These are phyloP conservation scores for Penicillium sp. DNA, from an alignment of 2,329 filamentous ascomycete genomes.

Conservation along the genomic window DNA sequence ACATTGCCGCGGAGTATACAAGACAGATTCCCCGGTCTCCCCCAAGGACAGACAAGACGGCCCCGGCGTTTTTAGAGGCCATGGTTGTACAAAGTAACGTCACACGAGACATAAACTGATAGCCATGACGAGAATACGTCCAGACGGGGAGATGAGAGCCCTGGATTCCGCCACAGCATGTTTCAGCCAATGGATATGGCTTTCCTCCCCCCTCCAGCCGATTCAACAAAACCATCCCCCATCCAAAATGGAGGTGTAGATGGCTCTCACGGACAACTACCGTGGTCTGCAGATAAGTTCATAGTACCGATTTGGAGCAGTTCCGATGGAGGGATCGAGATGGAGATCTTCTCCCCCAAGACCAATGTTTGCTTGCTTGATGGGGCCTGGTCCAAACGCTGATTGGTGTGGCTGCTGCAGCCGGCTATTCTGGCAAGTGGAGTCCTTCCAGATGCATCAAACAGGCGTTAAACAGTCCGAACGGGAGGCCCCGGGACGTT, in stretches of 20 bases:
- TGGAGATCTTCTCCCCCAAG: conserved; percentile 7
- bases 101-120: conserved; percentile 31
- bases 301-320: conserved; percentile 17
- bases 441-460: conserved; percentile 18
- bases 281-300: conserved; percentile 29
- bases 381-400: conserved; percentile 11
- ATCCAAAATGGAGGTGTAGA: background rate
- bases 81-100: conserved; percentile 39
- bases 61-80: conserved; percentile 27
- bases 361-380: conserved; percentile 30
- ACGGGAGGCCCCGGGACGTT: conserved; percentile 13
- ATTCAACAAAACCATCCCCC: background rate
- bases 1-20: conserved; percentile 28
- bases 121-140: conserved; percentile 23
- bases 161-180: conserved; percentile 11
- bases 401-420: conserved; percentile 25
- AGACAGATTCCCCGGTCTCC: conserved; percentile 17
- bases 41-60: conserved; percentile 19
- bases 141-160: conserved; percentile 17
- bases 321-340: conserved; percentile 17
- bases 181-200: conserved; percentile 21
- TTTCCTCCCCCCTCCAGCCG: background rate
- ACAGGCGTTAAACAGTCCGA: conserved; percentile 23
- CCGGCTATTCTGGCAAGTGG: conserved; percentile 2
- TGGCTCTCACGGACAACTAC: conserved; percentile 16